Conservation (phyloP, 495 filamentous ascomycete species). For the Letharia lupina region DNA sequence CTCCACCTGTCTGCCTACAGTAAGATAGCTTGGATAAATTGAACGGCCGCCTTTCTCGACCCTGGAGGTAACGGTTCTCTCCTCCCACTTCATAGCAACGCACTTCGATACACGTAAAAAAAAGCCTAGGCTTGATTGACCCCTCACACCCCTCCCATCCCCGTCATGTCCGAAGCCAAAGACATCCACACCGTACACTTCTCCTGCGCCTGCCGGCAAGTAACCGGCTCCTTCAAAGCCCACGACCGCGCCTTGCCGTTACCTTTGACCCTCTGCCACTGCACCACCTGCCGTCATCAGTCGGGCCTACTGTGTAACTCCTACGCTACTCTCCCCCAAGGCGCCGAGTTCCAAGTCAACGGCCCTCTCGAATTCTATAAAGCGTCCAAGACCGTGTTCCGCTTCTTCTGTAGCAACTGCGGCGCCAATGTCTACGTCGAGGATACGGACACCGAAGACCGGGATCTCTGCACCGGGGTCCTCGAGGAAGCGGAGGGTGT, state of each 20-base stretch:
- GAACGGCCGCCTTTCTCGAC: too few relatives aligned
- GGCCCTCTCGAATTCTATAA: slow-evolving; percentile 41
- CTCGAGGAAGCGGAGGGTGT: slow-evolving; percentile 31
- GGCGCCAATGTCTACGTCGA: slow-evolving; percentile 51
- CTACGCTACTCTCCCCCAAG: slow-evolving; percentile 39
- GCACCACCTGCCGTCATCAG: slow-evolving; percentile 49
- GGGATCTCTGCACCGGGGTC: slow-evolving; percentile 38
- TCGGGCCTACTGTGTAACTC: slow-evolving; percentile 49
- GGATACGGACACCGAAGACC: slow-evolving; percentile 26
- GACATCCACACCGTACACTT: slow-evolving; percentile 17
- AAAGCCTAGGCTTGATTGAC: too few relatives aligned
- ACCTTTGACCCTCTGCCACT: slow-evolving; percentile 51
- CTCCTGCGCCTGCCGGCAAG: slow-evolving; percentile 50
- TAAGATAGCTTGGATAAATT: too few relatives aligned
- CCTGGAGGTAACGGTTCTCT: too few relatives aligned
- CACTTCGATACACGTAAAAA: too few relatives aligned
- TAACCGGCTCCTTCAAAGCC: slow-evolving; percentile 31
- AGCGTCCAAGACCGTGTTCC: slow-evolving; percentile 39
- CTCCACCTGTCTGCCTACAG: too few relatives aligned
- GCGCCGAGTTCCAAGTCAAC: slow-evolving; percentile 24
- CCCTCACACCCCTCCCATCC: not conserved
- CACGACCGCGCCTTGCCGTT: slow-evolving; percentile 24
- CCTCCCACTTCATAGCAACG: too few relatives aligned
- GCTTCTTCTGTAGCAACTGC: slow-evolving; percentile 63
- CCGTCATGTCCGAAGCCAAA: not conserved